A percentile compares a stretch with the other conserved stretches of the same genome.
phyloP scores from a whole-genome alignment of 169 alveolate genomes.

The Theileria equi region DNA sequence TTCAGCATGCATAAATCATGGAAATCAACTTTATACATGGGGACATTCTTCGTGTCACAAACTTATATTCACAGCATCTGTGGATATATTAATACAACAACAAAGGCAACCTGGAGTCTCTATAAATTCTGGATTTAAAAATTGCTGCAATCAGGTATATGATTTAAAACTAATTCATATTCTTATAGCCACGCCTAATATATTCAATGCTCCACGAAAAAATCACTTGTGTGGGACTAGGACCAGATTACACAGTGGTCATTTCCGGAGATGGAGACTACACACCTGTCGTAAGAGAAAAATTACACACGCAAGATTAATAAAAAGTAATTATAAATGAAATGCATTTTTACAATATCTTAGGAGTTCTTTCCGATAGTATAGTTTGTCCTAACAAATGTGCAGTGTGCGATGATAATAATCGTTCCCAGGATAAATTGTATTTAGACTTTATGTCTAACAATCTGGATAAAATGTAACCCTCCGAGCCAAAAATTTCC shows the following conservation, averaged over 20 bases:
- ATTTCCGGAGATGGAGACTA: constrained; percentile 73
- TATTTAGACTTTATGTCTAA: constrained; percentile 14
- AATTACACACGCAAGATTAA: no score
- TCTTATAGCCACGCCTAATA: constrained; percentile 67
- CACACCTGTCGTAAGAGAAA: no score
- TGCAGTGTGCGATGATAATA: constrained; percentile 33
- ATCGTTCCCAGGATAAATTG: constrained; percentile 22
- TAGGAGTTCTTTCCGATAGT: neutral
- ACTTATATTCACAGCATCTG: constrained; percentile 76
- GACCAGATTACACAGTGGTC: constrained; percentile 69
- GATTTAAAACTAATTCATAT: constrained; percentile 8
- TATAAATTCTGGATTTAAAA: constrained; percentile 74
- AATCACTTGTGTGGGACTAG: constrained; percentile 72
- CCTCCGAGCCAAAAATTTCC: constrained; percentile 46
- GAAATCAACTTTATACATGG: constrained; percentile 80
- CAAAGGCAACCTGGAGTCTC: constrained; percentile 83
- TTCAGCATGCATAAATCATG: constrained; percentile 74
- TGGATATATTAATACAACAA: constrained; percentile 70
- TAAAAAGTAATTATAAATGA: no score
- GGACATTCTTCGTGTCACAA: constrained; percentile 85
- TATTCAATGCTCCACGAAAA: constrained; percentile 73
- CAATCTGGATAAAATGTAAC: constrained; percentile 24
- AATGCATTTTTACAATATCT: neutral
- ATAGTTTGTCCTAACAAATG: constrained; percentile 30
- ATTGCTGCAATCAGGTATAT: constrained; percentile 43